These are phyloP conservation scores for Heracleum sosnowskyi DNA, from an alignment of 129 eudicot species.

Conservation along the genomic window DNA sequence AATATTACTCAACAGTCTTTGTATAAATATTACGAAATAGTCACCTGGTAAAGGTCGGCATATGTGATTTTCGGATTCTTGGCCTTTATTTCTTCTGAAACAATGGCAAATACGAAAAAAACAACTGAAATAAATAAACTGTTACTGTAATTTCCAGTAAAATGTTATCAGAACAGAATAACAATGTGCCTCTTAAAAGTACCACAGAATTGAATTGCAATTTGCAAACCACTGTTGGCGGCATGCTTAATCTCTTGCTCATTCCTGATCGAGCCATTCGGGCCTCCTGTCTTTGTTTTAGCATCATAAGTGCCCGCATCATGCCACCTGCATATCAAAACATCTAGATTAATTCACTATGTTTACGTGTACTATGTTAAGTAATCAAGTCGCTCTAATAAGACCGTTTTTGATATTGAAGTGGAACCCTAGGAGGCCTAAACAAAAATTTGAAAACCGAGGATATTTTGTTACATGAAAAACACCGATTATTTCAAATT, in stretches of 20 bases:
- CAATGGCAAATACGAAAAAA: slow-evolving; percentile 2
- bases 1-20: no score
- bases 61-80: slow-evolving; percentile 72
- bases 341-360: neutral
- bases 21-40: neutral
- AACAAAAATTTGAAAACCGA: no score
- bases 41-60: slow-evolving; percentile 97
- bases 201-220: slow-evolving; percentile 87
- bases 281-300: slow-evolving; percentile 86
- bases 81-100: slow-evolving; percentile 72
- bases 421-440: no score
- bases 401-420: no score
- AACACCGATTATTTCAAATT: no score
- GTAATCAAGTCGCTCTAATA: neutral
- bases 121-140: neutral
- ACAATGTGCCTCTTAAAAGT: neutral
- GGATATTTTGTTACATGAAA: no score
- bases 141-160: neutral
- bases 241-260: slow-evolving; percentile 58
- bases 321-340: slow-evolving; percentile 62
- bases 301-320: slow-evolving; percentile 96
- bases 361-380: neutral
- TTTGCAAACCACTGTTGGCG: slow-evolving; percentile 67
- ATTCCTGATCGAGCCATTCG: slow-evolving; percentile 85
- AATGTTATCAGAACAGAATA: neutral